phyloP scores from a whole-genome alignment of 169 alveolate genomes.

The Cryptosporidium parvum region DNA sequence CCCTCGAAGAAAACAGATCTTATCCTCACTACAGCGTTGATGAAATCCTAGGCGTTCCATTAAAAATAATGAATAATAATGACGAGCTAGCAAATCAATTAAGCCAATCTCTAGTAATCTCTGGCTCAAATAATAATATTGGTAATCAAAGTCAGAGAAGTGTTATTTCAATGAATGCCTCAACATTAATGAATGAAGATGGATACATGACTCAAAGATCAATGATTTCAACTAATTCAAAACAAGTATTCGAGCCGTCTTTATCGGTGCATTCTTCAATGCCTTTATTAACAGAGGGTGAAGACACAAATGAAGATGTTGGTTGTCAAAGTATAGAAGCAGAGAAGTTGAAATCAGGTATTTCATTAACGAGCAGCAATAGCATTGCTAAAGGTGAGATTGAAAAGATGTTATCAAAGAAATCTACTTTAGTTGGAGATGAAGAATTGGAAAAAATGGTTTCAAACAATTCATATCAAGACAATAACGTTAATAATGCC shows the following conservation, averaged over 20 bases:
- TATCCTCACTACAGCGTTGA: conserved; percentile 74
- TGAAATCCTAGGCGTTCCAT: conserved; percentile 70
- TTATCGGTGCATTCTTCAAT: conserved; percentile 59
- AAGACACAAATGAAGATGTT: conserved; percentile 16
- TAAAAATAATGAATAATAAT: conserved; percentile 44
- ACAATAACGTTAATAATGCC: background rate
- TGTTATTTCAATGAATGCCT: conserved; percentile 35
- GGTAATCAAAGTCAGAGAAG: conserved; percentile 75
- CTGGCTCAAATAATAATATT: conserved; percentile 15
- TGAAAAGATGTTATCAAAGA: conserved; percentile 13
- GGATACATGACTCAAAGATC: conserved; percentile 51
- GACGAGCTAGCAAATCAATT: conserved; percentile 40
- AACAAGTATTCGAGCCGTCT: conserved; percentile 52
- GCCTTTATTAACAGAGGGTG: background rate
- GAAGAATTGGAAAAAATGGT: background rate
- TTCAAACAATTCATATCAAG: conserved; percentile 4
- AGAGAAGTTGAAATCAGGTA: background rate
- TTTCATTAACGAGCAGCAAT: background rate
- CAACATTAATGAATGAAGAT: conserved; percentile 61
- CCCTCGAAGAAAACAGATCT: conserved; percentile 42
- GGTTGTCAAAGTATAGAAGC: background rate
- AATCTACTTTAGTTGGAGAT: background rate
- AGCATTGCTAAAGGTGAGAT: background rate
- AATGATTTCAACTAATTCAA: conserved; percentile 21
- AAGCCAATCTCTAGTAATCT: conserved; percentile 22